Percentiles rank a stretch among this genome's conserved stretches.
These are phyloP conservation scores for Paramecium octaurelia DNA, from an alignment of 73 alveolate species.

Conservation along the genomic window DNA sequence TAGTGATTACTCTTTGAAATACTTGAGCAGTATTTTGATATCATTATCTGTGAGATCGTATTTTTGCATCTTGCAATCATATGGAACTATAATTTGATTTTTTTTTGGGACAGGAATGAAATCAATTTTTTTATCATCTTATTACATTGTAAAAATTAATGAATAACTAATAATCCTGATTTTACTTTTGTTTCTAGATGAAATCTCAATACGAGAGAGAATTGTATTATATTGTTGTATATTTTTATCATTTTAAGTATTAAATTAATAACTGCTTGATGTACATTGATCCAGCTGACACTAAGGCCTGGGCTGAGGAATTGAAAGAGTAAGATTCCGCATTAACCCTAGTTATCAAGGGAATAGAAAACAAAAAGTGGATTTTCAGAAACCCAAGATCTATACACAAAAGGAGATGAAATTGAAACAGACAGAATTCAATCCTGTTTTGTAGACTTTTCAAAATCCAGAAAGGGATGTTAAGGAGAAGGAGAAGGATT, in stretches of 20 bases:
- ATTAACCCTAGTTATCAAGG: neutral
- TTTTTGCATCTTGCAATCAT: neutral
- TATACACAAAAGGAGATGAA: conserved; percentile 40
- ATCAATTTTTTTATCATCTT: neutral
- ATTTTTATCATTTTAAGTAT: neutral
- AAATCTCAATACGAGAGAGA: too few relatives aligned
- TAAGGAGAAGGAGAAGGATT: neutral
- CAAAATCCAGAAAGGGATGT: neutral
- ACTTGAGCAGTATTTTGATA: neutral
- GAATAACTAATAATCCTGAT: neutral
- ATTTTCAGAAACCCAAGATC: conserved; percentile 16
- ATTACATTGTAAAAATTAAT: neutral
- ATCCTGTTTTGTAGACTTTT: conserved; percentile 27
- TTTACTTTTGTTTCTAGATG: neutral
- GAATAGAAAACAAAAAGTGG: neutral
- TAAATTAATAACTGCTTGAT: neutral
- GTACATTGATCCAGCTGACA: conserved; percentile 48
- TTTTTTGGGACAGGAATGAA: conserved; percentile 21
- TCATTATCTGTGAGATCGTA: neutral
- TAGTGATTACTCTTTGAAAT: neutral
- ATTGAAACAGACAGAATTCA: conserved; percentile 11
- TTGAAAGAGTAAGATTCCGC: neutral
- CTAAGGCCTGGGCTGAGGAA: conserved; percentile 45
- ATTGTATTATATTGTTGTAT: neutral
- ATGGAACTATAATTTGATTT: neutral